Conservation (phyloP, 371 early-diverging fungal genomes). For the Mortierella sp. region DNA sequence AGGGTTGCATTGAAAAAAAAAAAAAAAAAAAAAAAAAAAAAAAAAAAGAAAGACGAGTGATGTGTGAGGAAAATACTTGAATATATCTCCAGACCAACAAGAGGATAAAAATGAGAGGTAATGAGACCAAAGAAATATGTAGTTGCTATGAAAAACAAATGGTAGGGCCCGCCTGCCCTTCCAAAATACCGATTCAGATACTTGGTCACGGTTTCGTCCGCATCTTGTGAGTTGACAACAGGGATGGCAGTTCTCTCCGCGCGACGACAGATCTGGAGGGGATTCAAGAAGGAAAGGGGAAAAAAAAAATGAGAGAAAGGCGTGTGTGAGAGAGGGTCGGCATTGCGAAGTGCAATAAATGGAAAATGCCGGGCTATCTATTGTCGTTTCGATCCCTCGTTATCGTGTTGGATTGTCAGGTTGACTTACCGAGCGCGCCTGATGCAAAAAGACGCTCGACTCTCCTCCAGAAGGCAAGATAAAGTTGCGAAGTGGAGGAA, state of each 20-base stretch:
- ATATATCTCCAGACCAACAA: too few relatives aligned
- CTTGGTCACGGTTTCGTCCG: slow-evolving; percentile 71
- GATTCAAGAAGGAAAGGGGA: background rate
- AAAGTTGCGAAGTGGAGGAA: slow-evolving; percentile 86
- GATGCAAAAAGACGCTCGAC: slow-evolving; percentile 62
- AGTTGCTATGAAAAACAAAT: slow-evolving; percentile 1
- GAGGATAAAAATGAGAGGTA: too few relatives aligned
- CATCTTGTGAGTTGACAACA: slow-evolving; percentile 67
- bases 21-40: slow-evolving; percentile 3
- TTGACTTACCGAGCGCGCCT: slow-evolving; percentile 57
- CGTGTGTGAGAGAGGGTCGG: background rate
- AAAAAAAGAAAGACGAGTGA: background rate
- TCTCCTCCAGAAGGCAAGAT: slow-evolving; percentile 81
- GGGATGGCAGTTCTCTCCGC: slow-evolving; percentile 89
- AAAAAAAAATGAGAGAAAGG: background rate
- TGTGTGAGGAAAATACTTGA: background rate
- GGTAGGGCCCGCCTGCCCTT: too few relatives aligned
- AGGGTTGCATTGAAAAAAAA: slow-evolving; percentile 5
- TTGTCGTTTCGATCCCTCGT: too few relatives aligned
- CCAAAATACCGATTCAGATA: slow-evolving; percentile 75
- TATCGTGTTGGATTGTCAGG: too few relatives aligned
- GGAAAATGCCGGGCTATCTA: too few relatives aligned
- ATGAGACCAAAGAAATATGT: slow-evolving; percentile 2
- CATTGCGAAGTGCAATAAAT: background rate
- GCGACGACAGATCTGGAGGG: slow-evolving; percentile 75